Base-by-base conservation (phyloP, 2,329 filamentous ascomycete genomes). In the Sphaerulina vaccinii region DNA sequence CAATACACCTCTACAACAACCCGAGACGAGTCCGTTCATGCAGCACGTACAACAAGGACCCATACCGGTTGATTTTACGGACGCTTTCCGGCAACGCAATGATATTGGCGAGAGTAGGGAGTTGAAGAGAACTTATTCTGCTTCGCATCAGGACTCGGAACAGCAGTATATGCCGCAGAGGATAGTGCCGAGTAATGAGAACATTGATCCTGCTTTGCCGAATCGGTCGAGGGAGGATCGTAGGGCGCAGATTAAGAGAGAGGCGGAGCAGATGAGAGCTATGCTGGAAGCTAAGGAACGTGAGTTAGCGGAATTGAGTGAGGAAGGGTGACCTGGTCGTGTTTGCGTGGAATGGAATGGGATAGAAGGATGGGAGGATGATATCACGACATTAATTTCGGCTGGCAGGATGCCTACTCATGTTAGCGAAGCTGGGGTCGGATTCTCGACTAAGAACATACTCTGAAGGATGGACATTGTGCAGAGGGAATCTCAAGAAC, bases 261-360 rank as follows among this genome's bases (percentile, higher is more conserved):
- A 95, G 68, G 84, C 87, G 0, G 87, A 91, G 64, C 77, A 78
- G 46, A 93, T 93, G 83, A 79, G 87, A 32, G 82, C 85, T 67
- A 75, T 86, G 68, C 74, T 91, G 23, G 78, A 83, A 8, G 85
- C 82, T 10, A 91, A 90, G 64, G 87, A 91, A 70, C 77, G 83
- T 40, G 87, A 91, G 63, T 72, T 91, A 51, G 84, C 84, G 27
- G 65, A 57, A 36, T 46, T 68, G 51, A 62, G 52, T 15, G 57
- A 58, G 18, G 36, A 39, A 22, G 56, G 43, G 50, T 35, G 8
- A 18, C 24, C 3, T 27, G 15, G 29, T n/a, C n/a, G n/a, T n/a
- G n/a, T n/a, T n/a, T n/a, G n/a, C n/a, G n/a, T n/a, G 16, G 38
- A 16, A 5, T 39, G 16, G 18, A 18, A 11, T 38, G 3, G 5